Percentiles rank a stretch among this genome's conserved stretches.
These are phyloP conservation scores for Geranium incanum DNA, from an alignment of 441 rosid genomes.

Conservation along the genomic window DNA sequence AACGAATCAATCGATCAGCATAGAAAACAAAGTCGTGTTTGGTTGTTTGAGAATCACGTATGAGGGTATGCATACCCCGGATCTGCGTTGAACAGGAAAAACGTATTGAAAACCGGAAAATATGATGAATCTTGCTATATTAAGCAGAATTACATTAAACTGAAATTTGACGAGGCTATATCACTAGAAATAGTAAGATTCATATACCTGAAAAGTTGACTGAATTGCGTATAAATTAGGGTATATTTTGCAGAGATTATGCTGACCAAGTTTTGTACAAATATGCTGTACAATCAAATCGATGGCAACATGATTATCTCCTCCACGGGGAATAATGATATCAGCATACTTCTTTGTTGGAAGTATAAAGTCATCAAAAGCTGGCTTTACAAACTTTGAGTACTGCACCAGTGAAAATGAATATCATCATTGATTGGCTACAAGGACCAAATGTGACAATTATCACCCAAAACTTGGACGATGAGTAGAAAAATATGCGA, in stretches of 20 bases:
- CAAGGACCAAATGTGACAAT: too few relatives aligned
- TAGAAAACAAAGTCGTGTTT: slow-evolving; percentile 95
- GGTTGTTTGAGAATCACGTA: slow-evolving; percentile 79
- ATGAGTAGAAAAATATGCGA: neutral
- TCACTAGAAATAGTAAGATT: neutral
- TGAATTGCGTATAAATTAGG: slow-evolving; percentile 73
- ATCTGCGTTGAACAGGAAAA: slow-evolving; percentile 44
- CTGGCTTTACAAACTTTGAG: slow-evolving; percentile 97
- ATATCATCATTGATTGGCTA: too few relatives aligned
- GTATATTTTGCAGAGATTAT: slow-evolving; percentile 91
- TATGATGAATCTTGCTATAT: too few relatives aligned
- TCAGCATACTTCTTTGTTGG: slow-evolving; percentile 98
- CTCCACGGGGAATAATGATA: slow-evolving; percentile 91
- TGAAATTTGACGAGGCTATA: neutral
- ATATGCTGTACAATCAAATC: slow-evolving; percentile 97
- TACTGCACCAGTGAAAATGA: slow-evolving; percentile 49
- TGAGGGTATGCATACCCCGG: slow-evolving; percentile 96
- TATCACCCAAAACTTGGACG: too few relatives aligned
- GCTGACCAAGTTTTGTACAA: slow-evolving; percentile 87
- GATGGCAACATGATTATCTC: slow-evolving; percentile 94
- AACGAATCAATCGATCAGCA: slow-evolving; percentile 86
- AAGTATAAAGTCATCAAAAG: slow-evolving; percentile 91
- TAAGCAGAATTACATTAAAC: neutral
- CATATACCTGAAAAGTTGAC: slow-evolving; percentile 84
- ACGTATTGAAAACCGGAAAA: slow-evolving; percentile 1